A percentile compares a stretch with the other conserved stretches of the same genome.
phyloP scores from a whole-genome alignment of 2,329 filamentous ascomycete genomes.

The Diaporthe capsici region DNA sequence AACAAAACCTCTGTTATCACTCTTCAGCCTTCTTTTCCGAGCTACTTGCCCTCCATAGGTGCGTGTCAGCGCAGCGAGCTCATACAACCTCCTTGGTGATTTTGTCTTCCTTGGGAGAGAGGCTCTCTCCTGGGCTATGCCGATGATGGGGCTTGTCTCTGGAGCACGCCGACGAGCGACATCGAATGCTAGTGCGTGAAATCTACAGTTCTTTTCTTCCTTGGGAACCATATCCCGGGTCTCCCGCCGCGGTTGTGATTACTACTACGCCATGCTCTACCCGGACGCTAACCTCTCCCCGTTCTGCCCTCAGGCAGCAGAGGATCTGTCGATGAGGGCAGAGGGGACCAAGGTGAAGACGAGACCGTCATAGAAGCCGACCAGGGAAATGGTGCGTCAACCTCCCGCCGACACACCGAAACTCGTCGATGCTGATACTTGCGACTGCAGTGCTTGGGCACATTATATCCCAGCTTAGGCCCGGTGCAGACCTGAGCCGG shows the following conservation, averaged over 20 bases:
- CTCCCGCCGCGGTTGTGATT: not conserved
- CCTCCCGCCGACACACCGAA: constrained; percentile 5
- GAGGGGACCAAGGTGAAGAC: constrained; percentile 70
- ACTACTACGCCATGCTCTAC: not conserved
- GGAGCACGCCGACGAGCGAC: constrained; percentile 51
- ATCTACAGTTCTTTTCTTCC: not conserved
- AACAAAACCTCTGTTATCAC: constrained; percentile 3
- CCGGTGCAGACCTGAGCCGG: constrained; percentile 93
- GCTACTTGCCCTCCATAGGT: constrained; percentile 15
- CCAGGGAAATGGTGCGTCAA: constrained; percentile 87
- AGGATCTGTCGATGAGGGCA: constrained; percentile 71
- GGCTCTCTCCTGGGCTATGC: constrained; percentile 52
- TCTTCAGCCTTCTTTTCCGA: constrained; percentile 1
- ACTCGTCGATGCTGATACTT: constrained; percentile 20
- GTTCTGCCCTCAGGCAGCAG: constrained; percentile 58
- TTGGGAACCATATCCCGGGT: not conserved
- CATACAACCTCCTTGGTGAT: constrained; percentile 1
- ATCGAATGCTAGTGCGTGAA: constrained; percentile 54
- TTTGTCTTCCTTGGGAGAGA: not conserved
- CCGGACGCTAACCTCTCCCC: constrained; percentile 57
- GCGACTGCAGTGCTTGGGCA: constrained; percentile 83
- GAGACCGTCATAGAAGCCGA: constrained; percentile 89
- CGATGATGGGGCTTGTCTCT: constrained; percentile 51
- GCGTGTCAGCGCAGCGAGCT: constrained; percentile 10
- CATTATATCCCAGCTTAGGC: constrained; percentile 96